Evolutionary conservation across 2,329 filamentous ascomycete genomes (phyloP).

Genomic region (Zelopaecilomyces penicillatus): DNA sequence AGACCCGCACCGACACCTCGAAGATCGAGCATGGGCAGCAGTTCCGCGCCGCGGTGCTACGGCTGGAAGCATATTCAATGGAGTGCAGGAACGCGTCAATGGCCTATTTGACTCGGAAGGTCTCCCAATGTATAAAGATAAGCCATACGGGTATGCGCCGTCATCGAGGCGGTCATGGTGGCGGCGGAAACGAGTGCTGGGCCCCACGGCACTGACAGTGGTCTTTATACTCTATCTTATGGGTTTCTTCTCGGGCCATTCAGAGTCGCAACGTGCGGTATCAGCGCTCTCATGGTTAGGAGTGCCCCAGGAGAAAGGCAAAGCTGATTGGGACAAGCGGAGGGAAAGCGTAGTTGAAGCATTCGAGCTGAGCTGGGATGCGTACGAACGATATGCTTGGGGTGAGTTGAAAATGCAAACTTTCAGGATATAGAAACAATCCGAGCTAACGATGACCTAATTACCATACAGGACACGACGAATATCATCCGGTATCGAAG

Average conservation of each 20-base stretch:
- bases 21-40: slow-evolving; percentile 59
- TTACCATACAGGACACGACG: slow-evolving; percentile 57
- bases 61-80: slow-evolving; percentile 34
- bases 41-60: slow-evolving; percentile 27
- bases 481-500: slow-evolving; percentile 78
- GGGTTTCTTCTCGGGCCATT: slow-evolving; percentile 45
- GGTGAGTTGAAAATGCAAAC: slow-evolving; percentile 47
- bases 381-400: slow-evolving; percentile 90
- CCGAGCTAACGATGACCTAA: too few relatives aligned
- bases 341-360: slow-evolving; percentile 78
- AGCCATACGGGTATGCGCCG: slow-evolving; percentile 68
- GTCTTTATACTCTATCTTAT: slow-evolving; percentile 62
- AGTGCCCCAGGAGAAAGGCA: slow-evolving; percentile 36
- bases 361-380: slow-evolving; percentile 86
- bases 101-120: slow-evolving; percentile 51
- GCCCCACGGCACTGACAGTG: slow-evolving; percentile 42
- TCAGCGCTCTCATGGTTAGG: slow-evolving; percentile 51
- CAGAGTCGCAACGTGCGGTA: slow-evolving; percentile 26
- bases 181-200: slow-evolving; percentile 54
- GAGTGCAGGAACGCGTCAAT: slow-evolving; percentile 54
- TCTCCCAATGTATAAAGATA: slow-evolving; percentile 98
- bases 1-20: slow-evolving; percentile 54
- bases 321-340: slow-evolving; percentile 67
- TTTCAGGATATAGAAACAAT: too few relatives aligned
- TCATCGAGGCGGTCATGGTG: slow-evolving; percentile 51